phyloP scores from a whole-genome alignment of 1,139 yeast genomes.

The Candida tropicalis region DNA sequence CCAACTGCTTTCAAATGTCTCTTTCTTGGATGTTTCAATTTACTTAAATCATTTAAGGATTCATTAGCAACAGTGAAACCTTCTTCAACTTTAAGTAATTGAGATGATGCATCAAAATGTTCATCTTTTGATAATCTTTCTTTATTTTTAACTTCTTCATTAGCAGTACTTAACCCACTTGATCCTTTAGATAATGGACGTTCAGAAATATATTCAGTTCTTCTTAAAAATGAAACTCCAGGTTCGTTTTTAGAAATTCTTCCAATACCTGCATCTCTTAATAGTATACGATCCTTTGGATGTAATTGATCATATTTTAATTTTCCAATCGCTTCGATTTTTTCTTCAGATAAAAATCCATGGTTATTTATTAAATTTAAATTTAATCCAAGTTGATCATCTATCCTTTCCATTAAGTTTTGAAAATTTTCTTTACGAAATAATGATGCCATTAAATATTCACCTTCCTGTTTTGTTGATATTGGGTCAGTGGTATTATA shows the following conservation, averaged over 20 bases:
- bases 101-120: conserved; percentile 60
- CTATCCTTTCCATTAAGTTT: conserved; percentile 63
- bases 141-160: conserved; percentile 18
- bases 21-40: conserved; percentile 75
- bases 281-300: conserved; percentile 72
- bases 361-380: conserved; percentile 71
- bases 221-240: conserved; percentile 82
- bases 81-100: conserved; percentile 68
- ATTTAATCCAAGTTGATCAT: conserved; percentile 77
- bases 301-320: conserved; percentile 45
- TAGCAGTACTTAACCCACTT: conserved; percentile 14
- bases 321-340: conserved; percentile 25
- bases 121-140: conserved; percentile 26
- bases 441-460: conserved; percentile 69
- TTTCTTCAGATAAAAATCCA: conserved; percentile 59
- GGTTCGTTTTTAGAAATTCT: conserved; percentile 53
- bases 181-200: conserved; percentile 27
- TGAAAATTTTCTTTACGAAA: conserved; percentile 77
- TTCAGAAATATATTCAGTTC: conserved; percentile 87
- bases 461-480: conserved; percentile 53
- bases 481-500: conserved; percentile 44
- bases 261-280: conserved; percentile 75
- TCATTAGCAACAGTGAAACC: conserved; percentile 69
- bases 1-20: conserved; percentile 72
- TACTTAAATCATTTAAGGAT: conserved; percentile 43